Evolutionary conservation across 345 rosid species (phyloP), one percentile per base, ranked within the genome.

Genomic region (Linum lewisii): DNA sequence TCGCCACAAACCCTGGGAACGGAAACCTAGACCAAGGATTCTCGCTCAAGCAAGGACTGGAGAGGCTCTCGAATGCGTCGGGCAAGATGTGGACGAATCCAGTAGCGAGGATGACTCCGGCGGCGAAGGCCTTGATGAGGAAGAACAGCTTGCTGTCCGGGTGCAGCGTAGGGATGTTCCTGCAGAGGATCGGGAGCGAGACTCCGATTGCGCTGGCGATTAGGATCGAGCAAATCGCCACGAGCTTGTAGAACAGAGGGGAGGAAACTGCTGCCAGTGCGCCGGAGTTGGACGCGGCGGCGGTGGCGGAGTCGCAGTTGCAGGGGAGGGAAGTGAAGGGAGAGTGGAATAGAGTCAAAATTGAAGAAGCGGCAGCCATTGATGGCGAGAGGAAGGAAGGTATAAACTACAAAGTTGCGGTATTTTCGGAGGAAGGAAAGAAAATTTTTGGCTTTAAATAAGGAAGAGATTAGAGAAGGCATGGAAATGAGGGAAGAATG

Each of bases 1-100:
- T 88, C 16, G 98, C 96, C 22, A 88, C 79, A 62, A 92, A 92
- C 0, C 86, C 95, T 0, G 96, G 65, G 47, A 92, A 92, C 13
- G 98, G 98, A 53, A 92, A 92, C 73, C 73, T 79, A 8, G 75
- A 70, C 98, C 98, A 88, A 0, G 95, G 96, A 55, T n/a, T n/a
- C n/a, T n/a, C n/a, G 88, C 61, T 70, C 96, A 92, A 6, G 72
- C 96, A 92, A 6, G 88, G 82, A 55, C 88, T 76, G 0, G 79
- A 47, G 0, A 92, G 72, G 6, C 95, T 90, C 0, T 69, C 51
- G 0, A 87, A 54, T 6, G 93, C 98, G 2, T 68, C 87, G 0
- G 88, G 51, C n/a, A 92, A 72, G 96, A 88, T 92, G 68, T 92
- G 98, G 58, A 92, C 96, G 53, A 92, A 92, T 26, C 93, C 98